phyloP scores from a whole-genome alignment of 2,329 filamentous ascomycete genomes.

The Penicillium verrucosum region DNA sequence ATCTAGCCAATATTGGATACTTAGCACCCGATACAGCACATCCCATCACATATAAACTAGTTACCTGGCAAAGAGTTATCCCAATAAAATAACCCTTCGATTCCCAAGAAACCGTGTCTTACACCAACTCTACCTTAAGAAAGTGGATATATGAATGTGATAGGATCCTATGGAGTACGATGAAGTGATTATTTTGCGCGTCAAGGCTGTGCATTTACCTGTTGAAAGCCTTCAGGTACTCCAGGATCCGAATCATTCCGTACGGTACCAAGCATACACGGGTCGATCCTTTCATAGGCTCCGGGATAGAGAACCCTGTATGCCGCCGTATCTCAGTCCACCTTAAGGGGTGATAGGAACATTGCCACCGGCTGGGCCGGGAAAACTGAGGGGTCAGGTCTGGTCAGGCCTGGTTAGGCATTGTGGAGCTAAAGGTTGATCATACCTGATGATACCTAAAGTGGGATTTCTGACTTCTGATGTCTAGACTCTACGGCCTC shows the following conservation, averaged over 20 bases:
- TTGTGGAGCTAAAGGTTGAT: slow-evolving; percentile 4
- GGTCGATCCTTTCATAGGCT: slow-evolving; percentile 19
- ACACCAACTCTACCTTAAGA: background rate
- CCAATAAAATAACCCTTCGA: background rate
- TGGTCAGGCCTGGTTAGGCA: background rate
- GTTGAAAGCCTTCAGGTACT: background rate
- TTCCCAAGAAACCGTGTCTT: background rate
- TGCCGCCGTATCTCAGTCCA: slow-evolving; percentile 19
- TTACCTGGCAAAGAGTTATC: background rate
- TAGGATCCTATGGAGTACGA: background rate
- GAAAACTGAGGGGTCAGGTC: slow-evolving; percentile 8
- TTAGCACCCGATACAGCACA: background rate
- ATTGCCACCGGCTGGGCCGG: slow-evolving; percentile 18
- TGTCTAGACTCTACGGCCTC: background rate
- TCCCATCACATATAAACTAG: background rate
- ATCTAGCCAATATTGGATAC: slow-evolving; percentile 1
- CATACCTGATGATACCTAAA: slow-evolving; percentile 4
- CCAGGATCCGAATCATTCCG: slow-evolving; percentile 23
- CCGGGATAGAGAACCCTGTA: slow-evolving; percentile 20
- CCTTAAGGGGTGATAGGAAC: slow-evolving; percentile 7
- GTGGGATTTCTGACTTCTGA: background rate
- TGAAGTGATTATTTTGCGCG: background rate
- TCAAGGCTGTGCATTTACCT: slow-evolving; percentile 1
- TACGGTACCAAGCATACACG: slow-evolving; percentile 8
- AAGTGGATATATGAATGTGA: background rate